These are phyloP conservation scores for Cladosporium sp. DNA, from an alignment of 2,329 filamentous ascomycete species.

Conservation along the genomic window DNA sequence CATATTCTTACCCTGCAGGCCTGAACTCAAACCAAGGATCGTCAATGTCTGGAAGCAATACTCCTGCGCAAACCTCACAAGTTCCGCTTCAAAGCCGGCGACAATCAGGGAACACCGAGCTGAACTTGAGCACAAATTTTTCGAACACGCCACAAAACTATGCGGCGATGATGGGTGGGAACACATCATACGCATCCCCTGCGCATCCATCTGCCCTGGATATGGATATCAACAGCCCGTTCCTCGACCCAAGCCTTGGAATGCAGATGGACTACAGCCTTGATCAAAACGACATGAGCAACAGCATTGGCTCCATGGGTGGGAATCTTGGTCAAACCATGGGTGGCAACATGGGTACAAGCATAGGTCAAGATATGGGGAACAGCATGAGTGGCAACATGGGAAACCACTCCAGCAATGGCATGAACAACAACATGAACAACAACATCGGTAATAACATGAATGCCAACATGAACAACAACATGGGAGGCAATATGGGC, in stretches of 20 bases:
- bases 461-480: not conserved
- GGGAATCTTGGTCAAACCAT: slow-evolving; percentile 25
- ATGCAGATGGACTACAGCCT: slow-evolving; percentile 46
- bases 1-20: slow-evolving; percentile 42
- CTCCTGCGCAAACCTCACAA: slow-evolving; percentile 19
- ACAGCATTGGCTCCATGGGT: not conserved
- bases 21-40: slow-evolving; percentile 23
- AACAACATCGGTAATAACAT: slow-evolving; percentile 24
- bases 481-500: not conserved
- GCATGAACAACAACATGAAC: not conserved
- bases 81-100: slow-evolving; percentile 27
- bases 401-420: not conserved
- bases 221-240: slow-evolving; percentile 46
- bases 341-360: slow-evolving; percentile 23
- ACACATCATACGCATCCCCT: slow-evolving; percentile 47
- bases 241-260: slow-evolving; percentile 40
- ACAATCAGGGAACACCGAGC: slow-evolving; percentile 33
- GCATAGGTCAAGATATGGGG: slow-evolving; percentile 45
- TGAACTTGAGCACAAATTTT: slow-evolving; percentile 46
- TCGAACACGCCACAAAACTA: slow-evolving; percentile 36
- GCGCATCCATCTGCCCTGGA: slow-evolving; percentile 43
- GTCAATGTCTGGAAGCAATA: slow-evolving; percentile 23
- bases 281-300: slow-evolving; percentile 30
- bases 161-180: slow-evolving; percentile 39
- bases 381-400: slow-evolving; percentile 35